Percentiles rank a stretch among this genome's conserved stretches.
phyloP scores from a whole-genome alignment of 495 filamentous ascomycete genomes.

The Lophium mytilinum region DNA sequence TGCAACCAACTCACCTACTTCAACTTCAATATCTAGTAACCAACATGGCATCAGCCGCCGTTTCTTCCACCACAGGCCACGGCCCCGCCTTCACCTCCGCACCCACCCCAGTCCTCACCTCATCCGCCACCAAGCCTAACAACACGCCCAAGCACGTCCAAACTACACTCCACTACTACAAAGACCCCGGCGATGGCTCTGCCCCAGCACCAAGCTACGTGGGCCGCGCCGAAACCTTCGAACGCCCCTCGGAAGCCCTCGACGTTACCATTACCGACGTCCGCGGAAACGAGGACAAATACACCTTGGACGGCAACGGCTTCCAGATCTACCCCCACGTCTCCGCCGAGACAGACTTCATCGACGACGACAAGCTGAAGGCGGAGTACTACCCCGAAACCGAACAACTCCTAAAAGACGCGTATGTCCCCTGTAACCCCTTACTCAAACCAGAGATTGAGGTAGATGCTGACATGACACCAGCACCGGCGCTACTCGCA shows the following conservation, averaged over 20 bases:
- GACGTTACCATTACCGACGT: conserved; percentile 55
- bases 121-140: conserved; percentile 61
- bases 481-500: conserved; percentile 51
- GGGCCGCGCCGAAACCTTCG: conserved; percentile 30
- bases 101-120: conserved; percentile 48
- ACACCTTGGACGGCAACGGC: conserved; percentile 62
- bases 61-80: not conserved
- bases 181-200: conserved; percentile 53
- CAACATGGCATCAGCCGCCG: conserved; percentile 25
- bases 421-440: no score
- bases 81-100: conserved; percentile 45
- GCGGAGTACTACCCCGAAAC: conserved; percentile 75
- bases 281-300: conserved; percentile 52
- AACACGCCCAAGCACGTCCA: conserved; percentile 45
- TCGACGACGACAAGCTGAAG: conserved; percentile 53
- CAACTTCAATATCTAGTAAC: not conserved
- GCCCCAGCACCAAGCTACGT: conserved; percentile 59
- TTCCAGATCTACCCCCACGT: conserved; percentile 53
- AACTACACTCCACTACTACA: conserved; percentile 60
- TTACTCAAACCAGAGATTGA: no score
- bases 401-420: conserved; percentile 47
- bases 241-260: conserved; percentile 50
- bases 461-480: no score
- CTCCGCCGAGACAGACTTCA: conserved; percentile 51
- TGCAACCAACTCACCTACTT: not conserved